phyloP scores from a whole-genome alignment of 441 rosid genomes.

The Pelargonium citronellum region DNA sequence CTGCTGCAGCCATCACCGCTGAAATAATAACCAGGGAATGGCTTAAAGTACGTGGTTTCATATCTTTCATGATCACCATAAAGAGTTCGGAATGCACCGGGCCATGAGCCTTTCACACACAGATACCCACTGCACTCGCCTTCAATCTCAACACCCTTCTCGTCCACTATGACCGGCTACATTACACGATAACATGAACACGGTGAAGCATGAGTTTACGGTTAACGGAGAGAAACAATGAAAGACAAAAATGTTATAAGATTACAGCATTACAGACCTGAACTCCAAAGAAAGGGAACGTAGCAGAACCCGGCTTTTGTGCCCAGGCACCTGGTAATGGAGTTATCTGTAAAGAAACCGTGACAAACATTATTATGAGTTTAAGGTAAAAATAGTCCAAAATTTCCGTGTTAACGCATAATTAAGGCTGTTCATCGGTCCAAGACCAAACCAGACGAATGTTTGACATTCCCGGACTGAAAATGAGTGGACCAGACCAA shows the following conservation, averaged over 20 bases:
- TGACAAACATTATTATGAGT: not conserved
- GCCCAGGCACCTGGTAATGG: slow-evolving; percentile 99
- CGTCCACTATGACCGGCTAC: slow-evolving; percentile 94
- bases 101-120: slow-evolving; percentile 92
- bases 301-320: slow-evolving; percentile 98
- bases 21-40: slow-evolving; percentile 90
- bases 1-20: slow-evolving; percentile 96
- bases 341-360: slow-evolving; percentile 54
- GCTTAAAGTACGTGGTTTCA: slow-evolving; percentile 93
- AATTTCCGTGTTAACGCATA: not conserved
- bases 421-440: not conserved
- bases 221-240: not conserved
- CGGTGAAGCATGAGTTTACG: not conserved
- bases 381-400: not conserved
- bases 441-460: too few relatives aligned
- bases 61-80: slow-evolving; percentile 98
- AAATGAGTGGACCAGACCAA: too few relatives aligned
- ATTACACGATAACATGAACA: slow-evolving; percentile 14
- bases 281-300: slow-evolving; percentile 99
- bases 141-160: slow-evolving; percentile 89
- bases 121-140: slow-evolving; percentile 94
- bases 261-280: slow-evolving; percentile 47
- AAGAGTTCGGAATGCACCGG: slow-evolving; percentile 92
- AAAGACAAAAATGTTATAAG: not conserved
- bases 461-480: too few relatives aligned